Conservation (phyloP, 768 basidiomycete species). For the Agaricus blazei region DNA sequence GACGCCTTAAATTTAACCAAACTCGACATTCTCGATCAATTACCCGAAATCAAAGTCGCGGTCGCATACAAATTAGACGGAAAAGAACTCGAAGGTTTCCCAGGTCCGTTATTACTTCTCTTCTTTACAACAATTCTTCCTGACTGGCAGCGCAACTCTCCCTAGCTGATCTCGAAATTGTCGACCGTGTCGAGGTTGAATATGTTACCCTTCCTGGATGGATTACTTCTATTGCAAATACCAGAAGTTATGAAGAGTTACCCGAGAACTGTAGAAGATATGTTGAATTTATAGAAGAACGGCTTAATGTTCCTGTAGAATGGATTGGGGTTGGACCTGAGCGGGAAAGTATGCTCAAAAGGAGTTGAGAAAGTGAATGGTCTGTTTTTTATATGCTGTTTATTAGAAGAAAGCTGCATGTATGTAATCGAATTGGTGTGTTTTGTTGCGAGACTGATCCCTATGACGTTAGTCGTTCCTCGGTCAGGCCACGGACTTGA, state of each 20-base stretch:
- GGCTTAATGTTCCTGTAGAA: slow-evolving; percentile 66
- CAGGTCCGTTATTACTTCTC: slow-evolving; percentile 48
- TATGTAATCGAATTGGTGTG: neutral
- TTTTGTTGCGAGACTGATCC: neutral
- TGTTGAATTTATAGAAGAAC: slow-evolving; percentile 80
- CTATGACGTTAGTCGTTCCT: no score
- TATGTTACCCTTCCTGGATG: slow-evolving; percentile 92
- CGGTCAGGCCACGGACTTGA: no score
- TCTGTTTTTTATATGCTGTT: neutral
- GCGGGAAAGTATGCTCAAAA: slow-evolving; percentile 67
- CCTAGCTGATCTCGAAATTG: slow-evolving; percentile 78
- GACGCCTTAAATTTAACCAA: slow-evolving; percentile 93
- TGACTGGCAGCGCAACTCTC: neutral
- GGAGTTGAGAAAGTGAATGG: slow-evolving; percentile 4
- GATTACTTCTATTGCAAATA: slow-evolving; percentile 68
- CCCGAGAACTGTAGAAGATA: slow-evolving; percentile 86
- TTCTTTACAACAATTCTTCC: neutral
- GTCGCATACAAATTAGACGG: slow-evolving; percentile 77
- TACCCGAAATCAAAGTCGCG: slow-evolving; percentile 85
- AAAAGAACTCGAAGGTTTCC: slow-evolving; percentile 77
- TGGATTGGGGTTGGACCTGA: slow-evolving; percentile 95
- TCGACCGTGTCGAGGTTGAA: slow-evolving; percentile 75
- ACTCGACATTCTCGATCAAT: slow-evolving; percentile 83
- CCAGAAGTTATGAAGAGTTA: slow-evolving; percentile 62
- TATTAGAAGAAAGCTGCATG: neutral